These are phyloP conservation scores for Furcasterigmium furcatum DNA, from an alignment of 2,329 filamentous ascomycete genomes.

Conservation along the genomic window DNA sequence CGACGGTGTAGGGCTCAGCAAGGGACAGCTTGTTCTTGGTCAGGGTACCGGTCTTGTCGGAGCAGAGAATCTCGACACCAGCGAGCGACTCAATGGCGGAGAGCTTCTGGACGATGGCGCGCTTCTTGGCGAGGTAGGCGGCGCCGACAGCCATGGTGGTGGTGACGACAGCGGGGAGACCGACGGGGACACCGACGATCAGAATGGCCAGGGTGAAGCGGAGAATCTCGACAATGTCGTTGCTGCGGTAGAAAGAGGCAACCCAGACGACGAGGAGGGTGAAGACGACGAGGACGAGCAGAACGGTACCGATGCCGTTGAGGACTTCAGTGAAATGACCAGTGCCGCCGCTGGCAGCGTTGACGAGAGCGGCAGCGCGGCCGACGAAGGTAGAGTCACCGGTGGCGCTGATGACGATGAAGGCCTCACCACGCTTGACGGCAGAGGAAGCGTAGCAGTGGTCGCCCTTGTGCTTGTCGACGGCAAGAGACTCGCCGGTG, in stretches of 20 bases:
- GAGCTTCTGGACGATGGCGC: constrained; percentile 91
- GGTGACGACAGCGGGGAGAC: constrained; percentile 89
- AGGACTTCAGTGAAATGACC: constrained; percentile 92
- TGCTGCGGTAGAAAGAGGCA: constrained; percentile 83
- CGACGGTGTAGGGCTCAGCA: constrained; percentile 78
- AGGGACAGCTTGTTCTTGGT: constrained; percentile 94
- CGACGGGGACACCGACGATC: constrained; percentile 88
- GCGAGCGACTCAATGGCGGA: constrained; percentile 89
- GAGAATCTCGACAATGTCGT: constrained; percentile 74
- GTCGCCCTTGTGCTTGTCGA: constrained; percentile 83
- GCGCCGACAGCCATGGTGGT: constrained; percentile 95
- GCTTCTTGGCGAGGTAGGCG: constrained; percentile 86
- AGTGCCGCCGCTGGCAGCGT: constrained; percentile 66
- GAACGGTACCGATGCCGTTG: constrained; percentile 78
- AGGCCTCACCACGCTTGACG: constrained; percentile 87
- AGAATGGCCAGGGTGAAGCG: constrained; percentile 85
- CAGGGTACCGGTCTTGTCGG: constrained; percentile 89
- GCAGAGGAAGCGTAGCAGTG: constrained; percentile 81
- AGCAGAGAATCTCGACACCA: constrained; percentile 91
- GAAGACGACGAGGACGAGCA: constrained; percentile 76
- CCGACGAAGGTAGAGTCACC: constrained; percentile 91
- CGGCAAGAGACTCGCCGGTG: constrained; percentile 87
- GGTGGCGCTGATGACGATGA: constrained; percentile 77
- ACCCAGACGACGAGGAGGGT: constrained; percentile 84
- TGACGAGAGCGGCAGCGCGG: constrained; percentile 82